Conservation (phyloP, 129 eudicot genomes). For the Tanacetum coccineum region DNA sequence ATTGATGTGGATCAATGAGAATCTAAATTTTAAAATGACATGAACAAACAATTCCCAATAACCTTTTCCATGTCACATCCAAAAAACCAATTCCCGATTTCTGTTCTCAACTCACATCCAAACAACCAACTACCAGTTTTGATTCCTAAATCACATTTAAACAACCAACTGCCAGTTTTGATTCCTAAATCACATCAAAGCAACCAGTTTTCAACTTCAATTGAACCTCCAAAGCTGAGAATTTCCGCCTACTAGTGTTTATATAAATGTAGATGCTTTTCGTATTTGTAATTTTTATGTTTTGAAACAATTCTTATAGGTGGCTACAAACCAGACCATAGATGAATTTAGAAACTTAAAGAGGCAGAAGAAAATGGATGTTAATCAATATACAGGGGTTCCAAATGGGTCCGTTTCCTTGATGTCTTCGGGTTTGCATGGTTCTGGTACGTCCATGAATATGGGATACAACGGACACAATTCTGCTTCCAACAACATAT, state of each 20-base stretch:
- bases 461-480: slow-evolving; percentile 5
- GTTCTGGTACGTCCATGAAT: slow-evolving; percentile 17
- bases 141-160: no score
- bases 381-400: slow-evolving; percentile 1
- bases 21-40: not conserved
- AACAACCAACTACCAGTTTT: no score
- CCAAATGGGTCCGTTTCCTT: no score
- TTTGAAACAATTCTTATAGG: not conserved
- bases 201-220: no score
- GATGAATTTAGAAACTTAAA: slow-evolving; percentile 9
- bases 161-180: no score
- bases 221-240: no score
- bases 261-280: no score
- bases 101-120: no score
- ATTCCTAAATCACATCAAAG: no score
- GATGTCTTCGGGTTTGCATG: slow-evolving; percentile 12
- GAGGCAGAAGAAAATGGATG: slow-evolving; percentile 16
- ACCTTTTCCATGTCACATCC: not conserved
- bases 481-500: no score
- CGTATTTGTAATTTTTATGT: not conserved
- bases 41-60: not conserved
- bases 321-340: not conserved
- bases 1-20: not conserved
- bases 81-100: not conserved
- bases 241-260: no score